Evolutionary conservation across 768 basidiomycete species (phyloP).

Genomic region (Amanita jacksonii): DNA sequence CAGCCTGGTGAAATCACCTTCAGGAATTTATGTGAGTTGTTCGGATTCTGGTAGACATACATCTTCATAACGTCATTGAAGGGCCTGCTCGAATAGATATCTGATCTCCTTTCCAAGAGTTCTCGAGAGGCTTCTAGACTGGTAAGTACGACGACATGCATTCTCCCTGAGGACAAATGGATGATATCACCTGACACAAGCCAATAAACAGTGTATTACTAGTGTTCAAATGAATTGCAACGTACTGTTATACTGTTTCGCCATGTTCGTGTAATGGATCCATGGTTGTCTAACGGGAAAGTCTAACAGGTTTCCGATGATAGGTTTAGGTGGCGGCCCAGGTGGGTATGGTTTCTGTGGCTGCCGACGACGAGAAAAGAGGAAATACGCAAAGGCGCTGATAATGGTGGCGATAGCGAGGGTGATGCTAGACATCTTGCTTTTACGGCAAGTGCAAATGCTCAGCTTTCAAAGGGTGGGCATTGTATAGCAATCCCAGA

Average conservation of each 20-base stretch:
- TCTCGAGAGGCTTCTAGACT: conserved; percentile 3
- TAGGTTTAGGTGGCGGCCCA: background rate
- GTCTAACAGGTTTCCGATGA: background rate
- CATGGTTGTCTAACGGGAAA: background rate
- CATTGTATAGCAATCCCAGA: too few species aligned
- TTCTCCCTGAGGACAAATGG: conserved; percentile 2
- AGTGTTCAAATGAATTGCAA: too few species aligned
- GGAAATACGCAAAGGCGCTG: too few species aligned
- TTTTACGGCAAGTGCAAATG: too few species aligned
- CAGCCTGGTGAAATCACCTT: too few species aligned
- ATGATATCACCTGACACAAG: conserved; percentile 4
- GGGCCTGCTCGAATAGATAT: conserved; percentile 17
- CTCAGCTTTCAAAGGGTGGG: too few species aligned
- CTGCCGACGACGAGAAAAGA: too few species aligned
- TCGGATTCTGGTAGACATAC: conserved; percentile 9
- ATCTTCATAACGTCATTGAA: conserved; percentile 12
- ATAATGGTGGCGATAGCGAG: too few species aligned
- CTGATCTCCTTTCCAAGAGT: conserved; percentile 11
- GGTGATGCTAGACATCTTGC: too few species aligned
- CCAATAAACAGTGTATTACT: background rate
- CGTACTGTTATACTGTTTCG: background rate
- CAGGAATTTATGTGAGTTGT: too few species aligned
- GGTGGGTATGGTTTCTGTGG: background rate
- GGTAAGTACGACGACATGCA: conserved; percentile 5
- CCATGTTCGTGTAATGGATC: background rate